Evolutionary conservation across 805 yeast genomes (phyloP).

Genomic region (Danielia oregonensis): DNA sequence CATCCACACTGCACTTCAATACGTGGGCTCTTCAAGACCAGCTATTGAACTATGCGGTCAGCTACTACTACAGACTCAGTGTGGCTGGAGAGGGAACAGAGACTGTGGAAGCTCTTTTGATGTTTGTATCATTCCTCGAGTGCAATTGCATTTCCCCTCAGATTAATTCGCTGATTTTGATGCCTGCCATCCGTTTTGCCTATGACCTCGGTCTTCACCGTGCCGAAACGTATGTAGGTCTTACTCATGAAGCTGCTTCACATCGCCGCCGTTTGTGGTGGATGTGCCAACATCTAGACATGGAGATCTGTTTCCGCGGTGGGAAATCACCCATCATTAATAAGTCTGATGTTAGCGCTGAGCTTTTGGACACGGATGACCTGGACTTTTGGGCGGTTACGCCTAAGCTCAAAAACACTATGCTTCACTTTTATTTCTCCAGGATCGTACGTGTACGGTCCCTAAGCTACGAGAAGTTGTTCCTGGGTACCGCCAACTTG

Average conservation of each 20-base stretch:
- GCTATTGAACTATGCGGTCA: slow-evolving; percentile 5
- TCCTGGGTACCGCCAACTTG: slow-evolving; percentile 26
- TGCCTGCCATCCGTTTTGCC: slow-evolving; percentile 49
- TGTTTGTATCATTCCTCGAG: slow-evolving; percentile 6
- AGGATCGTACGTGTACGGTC: slow-evolving; percentile 19
- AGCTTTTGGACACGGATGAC: slow-evolving; percentile 7
- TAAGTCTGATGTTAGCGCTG: slow-evolving; percentile 28
- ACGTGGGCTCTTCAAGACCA: slow-evolving; percentile 1
- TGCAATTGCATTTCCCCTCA: slow-evolving; percentile 7
- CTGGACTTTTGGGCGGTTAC: too few species aligned
- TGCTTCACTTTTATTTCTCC: slow-evolving; percentile 4
- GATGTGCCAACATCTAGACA: slow-evolving; percentile 44
- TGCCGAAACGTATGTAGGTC: slow-evolving; percentile 37
- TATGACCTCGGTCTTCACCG: slow-evolving; percentile 57
- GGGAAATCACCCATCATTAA: slow-evolving; percentile 49
- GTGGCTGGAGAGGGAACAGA: slow-evolving; percentile 8
- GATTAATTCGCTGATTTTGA: slow-evolving; percentile 34
- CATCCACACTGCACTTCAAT: neutral
- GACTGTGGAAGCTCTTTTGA: slow-evolving; percentile 7
- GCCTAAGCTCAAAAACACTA: neutral
- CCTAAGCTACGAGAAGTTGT: slow-evolving; percentile 28
- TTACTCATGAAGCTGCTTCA: slow-evolving; percentile 31
- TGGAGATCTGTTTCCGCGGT: slow-evolving; percentile 37
- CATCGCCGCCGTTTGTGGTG: slow-evolving; percentile 46
- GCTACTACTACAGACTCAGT: slow-evolving; percentile 6